Base-by-base conservation (phyloP, 2,329 filamentous ascomycete genomes). In the Microsporum audouinii region DNA sequence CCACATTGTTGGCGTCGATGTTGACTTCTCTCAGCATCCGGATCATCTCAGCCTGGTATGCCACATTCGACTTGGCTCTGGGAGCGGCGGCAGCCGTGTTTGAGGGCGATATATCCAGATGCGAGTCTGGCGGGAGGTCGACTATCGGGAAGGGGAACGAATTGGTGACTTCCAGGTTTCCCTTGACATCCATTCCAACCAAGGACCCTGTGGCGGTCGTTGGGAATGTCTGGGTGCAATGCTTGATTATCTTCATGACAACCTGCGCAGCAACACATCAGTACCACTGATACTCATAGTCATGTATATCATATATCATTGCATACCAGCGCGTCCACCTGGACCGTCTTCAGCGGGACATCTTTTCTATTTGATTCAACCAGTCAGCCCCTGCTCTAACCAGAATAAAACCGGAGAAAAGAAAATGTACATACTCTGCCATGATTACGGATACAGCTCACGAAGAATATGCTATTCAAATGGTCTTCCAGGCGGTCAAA, bases 211-310 rank as follows among this genome's bases (percentile, higher is more conserved):
- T 96, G 61, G 91, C 90, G 61, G 86, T 86, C 59, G 90, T 92
- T 57, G 92, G 92, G 79, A 96, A 96, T 60, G 84, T 83, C 70
- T 88, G 84, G 62, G 90, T 88, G 79, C 89, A 90, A 80, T 96
- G 91, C 79, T 95, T 96, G 77, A 95, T 91, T 75, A 97, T 91
- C 82, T 96, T 96, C 88, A 96, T 92, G 69, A 95, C 89, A 71
- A 95, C 89, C 89, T 94, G 68, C 62, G 8, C 62, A 63, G 67
- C 55, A n/a, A 29, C n/a, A 43, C 17, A n/a, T n/a, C 17, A 29
- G 23, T 41, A 41, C 27, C 66, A 36, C 49, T 29, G 29, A 27
- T 58, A 7, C n/a, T 36, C 10, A 34, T 43, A n/a, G 38, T 33
- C 27, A n/a, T 41, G 27, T 65, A 61, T 29, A 57, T 61, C 57